Percentiles rank a stretch among this genome's conserved stretches.
Evolutionary conservation across 768 basidiomycete species (phyloP).

Genomic region (Lyophyllum decastes): DNA sequence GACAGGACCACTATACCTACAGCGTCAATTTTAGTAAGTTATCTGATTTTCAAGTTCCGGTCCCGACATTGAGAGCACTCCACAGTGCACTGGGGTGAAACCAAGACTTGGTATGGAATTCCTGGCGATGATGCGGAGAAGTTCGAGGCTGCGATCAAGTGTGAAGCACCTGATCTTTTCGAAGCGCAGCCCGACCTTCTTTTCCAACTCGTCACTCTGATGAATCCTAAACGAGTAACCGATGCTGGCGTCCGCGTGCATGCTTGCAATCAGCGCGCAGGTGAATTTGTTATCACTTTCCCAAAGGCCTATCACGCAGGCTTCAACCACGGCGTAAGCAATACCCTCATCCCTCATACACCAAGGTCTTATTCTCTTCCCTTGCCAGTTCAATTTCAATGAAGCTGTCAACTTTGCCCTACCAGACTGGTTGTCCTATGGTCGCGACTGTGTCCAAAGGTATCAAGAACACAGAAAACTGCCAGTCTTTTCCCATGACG

Average conservation of each 20-base stretch:
- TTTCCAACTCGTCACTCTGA: slow-evolving; percentile 96
- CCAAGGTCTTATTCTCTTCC: slow-evolving; percentile 20
- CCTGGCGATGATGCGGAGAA: slow-evolving; percentile 94
- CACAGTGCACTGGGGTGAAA: slow-evolving; percentile 97
- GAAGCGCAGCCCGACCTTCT: slow-evolving; percentile 96
- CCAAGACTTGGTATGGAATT: slow-evolving; percentile 99
- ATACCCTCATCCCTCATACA: background rate
- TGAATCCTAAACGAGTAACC: slow-evolving; percentile 87
- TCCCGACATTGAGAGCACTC: slow-evolving; percentile 18
- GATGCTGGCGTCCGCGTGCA: slow-evolving; percentile 91
- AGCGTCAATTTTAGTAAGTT: slow-evolving; percentile 89
- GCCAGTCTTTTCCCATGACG: slow-evolving; percentile 98
- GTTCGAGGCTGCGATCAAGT: slow-evolving; percentile 94
- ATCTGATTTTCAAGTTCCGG: slow-evolving; percentile 8
- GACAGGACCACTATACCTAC: slow-evolving; percentile 96
- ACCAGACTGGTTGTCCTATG: slow-evolving; percentile 91
- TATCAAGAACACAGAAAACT: slow-evolving; percentile 91
- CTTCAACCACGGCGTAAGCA: slow-evolving; percentile 94
- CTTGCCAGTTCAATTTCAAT: slow-evolving; percentile 88
- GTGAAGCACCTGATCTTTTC: slow-evolving; percentile 96
- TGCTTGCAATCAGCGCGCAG: slow-evolving; percentile 94
- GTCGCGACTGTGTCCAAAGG: slow-evolving; percentile 83
- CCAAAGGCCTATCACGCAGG: slow-evolving; percentile 98
- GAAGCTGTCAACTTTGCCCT: slow-evolving; percentile 99
- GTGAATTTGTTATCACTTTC: slow-evolving; percentile 97